Base-by-base conservation (phyloP, 1,139 yeast genomes). In the Pichia terricola region DNA sequence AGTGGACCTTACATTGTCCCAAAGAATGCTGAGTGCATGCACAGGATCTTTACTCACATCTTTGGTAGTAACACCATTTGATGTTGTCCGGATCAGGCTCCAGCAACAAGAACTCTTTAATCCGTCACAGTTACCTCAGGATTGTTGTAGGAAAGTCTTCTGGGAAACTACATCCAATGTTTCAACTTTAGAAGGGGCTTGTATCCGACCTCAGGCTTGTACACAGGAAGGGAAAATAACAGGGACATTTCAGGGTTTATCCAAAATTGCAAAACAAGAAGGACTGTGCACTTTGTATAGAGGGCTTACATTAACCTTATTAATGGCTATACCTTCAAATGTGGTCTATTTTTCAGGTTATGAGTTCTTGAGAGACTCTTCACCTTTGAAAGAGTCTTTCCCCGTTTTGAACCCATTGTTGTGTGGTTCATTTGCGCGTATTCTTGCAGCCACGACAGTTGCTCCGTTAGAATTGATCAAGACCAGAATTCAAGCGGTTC, bases 271-370 rank as follows among this genome's bases (percentile, higher is more conserved):
- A 2, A 66, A 70, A 32, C 69, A 74, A 38, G 98, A 91, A 62
- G 98, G 98, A 0, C 34, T 77, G 0, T 47, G 71, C 1, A 81
- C 96, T 0, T 68, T 94, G 26, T 91, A 96, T 94, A 68, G 98
- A 41, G 98, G 98, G 0, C 72, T 94, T 34, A 76, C 94, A 0
- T 63, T 91, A 30, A 87, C 95, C 0, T 65, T 91, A 30, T 52
- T 87, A 26, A 94, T 91, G 95, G 87, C 96, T 0, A 69, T 89
- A 0, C 99, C 99, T 0, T 77, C 96, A 1, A 91, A 89, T 56
- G 85, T 91, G 46, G 91, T 91, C 6, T 94, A 91, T 60, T 91
- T 88, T 64, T 84, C 95, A 3, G 96, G 97, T 0, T 91, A 91
- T 60, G 99, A 91, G 55, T 75, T 82, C 49, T 67, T 89, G 40